Conservation (phyloP, 2,329 filamentous ascomycete genomes). For the Neospermospora avenae region DNA sequence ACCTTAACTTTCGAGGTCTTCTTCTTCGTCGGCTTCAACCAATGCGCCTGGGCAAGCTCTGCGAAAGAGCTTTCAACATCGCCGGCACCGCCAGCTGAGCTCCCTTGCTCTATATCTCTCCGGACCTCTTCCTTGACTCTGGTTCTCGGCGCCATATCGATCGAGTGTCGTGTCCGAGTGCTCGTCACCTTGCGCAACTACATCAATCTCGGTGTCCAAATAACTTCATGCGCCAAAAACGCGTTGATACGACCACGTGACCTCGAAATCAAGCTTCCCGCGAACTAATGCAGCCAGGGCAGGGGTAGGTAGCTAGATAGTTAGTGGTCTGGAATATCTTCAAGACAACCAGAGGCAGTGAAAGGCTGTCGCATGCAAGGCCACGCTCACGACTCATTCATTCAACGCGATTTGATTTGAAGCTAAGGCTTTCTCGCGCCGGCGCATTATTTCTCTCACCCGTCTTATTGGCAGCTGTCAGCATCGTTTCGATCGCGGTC, state of each 20-base stretch:
- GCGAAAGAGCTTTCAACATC: slow-evolving; percentile 71
- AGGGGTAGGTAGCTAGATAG: too few relatives aligned
- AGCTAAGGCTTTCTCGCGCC: neutral
- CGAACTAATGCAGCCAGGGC: slow-evolving; percentile 4
- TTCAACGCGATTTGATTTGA: neutral
- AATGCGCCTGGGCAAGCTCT: slow-evolving; percentile 77
- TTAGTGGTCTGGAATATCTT: neutral
- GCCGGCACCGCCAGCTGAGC: slow-evolving; percentile 65
- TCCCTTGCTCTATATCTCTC: slow-evolving; percentile 43
- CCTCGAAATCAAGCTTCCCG: slow-evolving; percentile 7
- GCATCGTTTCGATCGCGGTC: neutral
- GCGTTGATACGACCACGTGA: slow-evolving; percentile 2
- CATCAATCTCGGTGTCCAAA: neutral
- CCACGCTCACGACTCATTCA: neutral
- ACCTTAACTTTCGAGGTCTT: slow-evolving; percentile 65
- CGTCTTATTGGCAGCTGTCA: neutral
- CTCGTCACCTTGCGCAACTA: slow-evolving; percentile 12
- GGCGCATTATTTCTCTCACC: neutral
- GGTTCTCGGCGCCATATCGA: slow-evolving; percentile 34
- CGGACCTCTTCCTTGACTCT: slow-evolving; percentile 27
- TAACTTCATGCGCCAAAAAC: slow-evolving; percentile 11
- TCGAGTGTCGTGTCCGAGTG: slow-evolving; percentile 16
- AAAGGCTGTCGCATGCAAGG: neutral
- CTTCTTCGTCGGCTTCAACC: slow-evolving; percentile 67
- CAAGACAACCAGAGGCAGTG: neutral